Evolutionary conservation across 2,329 filamentous ascomycete species (phyloP).

Genomic region (Cercospora sesami): DNA sequence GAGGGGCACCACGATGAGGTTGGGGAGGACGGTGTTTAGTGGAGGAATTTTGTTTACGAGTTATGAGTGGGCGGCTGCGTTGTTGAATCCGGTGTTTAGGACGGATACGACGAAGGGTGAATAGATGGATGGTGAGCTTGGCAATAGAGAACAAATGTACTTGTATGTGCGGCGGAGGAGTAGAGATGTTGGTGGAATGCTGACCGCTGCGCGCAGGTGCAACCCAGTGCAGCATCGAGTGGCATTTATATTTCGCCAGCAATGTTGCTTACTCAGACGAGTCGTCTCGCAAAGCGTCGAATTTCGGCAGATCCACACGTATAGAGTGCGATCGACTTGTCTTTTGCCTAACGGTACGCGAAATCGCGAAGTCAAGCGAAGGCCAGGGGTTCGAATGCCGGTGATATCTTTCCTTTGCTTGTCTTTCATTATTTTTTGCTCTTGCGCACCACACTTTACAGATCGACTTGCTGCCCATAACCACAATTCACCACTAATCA

Average conservation of each 20-base stretch:
- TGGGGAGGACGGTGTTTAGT: constrained; percentile 63
- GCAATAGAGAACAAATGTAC: not conserved
- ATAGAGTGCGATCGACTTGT: no score
- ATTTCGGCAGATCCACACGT: not conserved
- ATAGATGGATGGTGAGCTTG: constrained; percentile 6
- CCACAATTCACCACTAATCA: not conserved
- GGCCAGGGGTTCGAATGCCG: no score
- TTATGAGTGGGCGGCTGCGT: constrained; percentile 58
- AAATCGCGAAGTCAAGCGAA: no score
- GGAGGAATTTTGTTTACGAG: constrained; percentile 67
- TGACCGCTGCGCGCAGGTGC: not conserved
- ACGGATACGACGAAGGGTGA: not conserved
- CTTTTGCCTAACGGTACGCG: no score
- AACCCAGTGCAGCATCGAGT: not conserved
- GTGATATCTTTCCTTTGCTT: no score
- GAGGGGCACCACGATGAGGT: constrained; percentile 67
- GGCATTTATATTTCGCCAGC: not conserved
- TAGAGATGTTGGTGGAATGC: not conserved
- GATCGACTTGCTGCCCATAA: not conserved
- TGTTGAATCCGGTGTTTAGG: constrained; percentile 46
- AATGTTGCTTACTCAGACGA: not conserved
- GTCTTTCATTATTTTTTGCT: no score
- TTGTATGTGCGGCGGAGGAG: not conserved
- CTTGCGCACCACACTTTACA: not conserved
- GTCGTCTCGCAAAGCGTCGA: not conserved